Conservation (phyloP, 495 filamentous ascomycete species). For the Cercophora samala region DNA sequence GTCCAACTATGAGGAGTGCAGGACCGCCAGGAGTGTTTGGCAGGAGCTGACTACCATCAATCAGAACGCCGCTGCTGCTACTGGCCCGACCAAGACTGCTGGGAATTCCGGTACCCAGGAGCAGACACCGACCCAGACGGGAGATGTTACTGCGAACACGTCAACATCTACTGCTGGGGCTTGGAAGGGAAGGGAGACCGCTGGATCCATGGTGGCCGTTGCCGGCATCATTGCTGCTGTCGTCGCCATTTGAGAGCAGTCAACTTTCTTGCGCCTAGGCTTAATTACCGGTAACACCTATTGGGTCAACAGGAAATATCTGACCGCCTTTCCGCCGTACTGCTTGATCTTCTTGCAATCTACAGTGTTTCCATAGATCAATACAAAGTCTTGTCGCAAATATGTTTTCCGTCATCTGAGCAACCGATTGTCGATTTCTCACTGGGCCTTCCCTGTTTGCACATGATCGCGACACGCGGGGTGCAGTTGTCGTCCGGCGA, state of each 20-base stretch:
- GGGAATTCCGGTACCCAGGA: neutral
- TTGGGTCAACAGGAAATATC: no score
- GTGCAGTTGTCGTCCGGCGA: no score
- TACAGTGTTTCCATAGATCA: no score
- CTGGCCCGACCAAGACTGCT: neutral
- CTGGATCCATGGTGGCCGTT: neutral
- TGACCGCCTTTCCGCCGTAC: no score
- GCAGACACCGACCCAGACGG: neutral
- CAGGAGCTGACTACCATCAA: neutral
- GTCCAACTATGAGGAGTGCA: neutral
- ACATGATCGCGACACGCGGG: no score
- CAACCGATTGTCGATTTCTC: no score
- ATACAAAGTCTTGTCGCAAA: no score
- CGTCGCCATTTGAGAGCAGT: neutral
- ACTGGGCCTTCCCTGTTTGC: no score
- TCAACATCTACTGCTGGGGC: neutral
- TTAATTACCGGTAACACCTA: no score
- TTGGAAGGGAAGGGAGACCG: neutral
- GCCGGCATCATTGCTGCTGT: neutral
- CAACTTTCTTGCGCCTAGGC: no score
- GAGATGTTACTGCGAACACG: neutral
- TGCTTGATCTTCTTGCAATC: no score
- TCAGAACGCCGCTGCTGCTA: neutral
- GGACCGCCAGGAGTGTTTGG: neutral
- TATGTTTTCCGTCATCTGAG: no score